phyloP scores from a whole-genome alignment of 257 asterid species.

The Leptodermis oblonga region DNA sequence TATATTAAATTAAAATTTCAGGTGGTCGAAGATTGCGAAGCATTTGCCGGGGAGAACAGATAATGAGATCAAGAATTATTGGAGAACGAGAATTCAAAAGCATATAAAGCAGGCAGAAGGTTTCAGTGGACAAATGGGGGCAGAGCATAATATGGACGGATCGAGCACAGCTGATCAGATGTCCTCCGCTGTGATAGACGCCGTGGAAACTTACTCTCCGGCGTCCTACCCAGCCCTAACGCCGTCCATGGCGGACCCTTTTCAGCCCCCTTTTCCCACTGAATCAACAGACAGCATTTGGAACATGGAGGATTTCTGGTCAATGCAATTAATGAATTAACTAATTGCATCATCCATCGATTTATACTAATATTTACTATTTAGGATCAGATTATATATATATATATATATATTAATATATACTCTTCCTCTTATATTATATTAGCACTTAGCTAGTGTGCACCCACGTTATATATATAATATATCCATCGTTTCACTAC shows the following conservation, averaged over 20 bases:
- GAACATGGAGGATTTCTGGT: conserved; percentile 94
- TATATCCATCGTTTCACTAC: too few species aligned
- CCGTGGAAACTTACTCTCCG: conserved; percentile 64
- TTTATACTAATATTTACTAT: neutral
- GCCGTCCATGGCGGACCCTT: conserved; percentile 32
- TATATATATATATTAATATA: neutral
- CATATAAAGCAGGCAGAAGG: conserved; percentile 56
- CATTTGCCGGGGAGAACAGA: conserved; percentile 92
- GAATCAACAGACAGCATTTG: conserved; percentile 64
- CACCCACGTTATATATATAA: too few species aligned
- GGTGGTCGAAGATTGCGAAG: conserved; percentile 97
- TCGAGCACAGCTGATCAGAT: conserved; percentile 52
- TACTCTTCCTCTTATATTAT: too few species aligned
- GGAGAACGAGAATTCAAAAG: conserved; percentile 95
- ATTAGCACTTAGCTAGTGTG: too few species aligned
- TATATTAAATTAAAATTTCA: too few species aligned
- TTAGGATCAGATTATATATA: neutral
- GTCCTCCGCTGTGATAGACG: conserved; percentile 33
- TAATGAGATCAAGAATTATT: conserved; percentile 80
- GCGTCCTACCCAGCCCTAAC: conserved; percentile 43
- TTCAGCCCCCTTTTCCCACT: conserved; percentile 42
- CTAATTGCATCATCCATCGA: conserved; percentile 8
- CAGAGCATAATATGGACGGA: conserved; percentile 31
- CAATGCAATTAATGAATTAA: conserved; percentile 70
- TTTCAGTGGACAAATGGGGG: conserved; percentile 27